Base-by-base conservation (phyloP, 345 rosid genomes). In the Ceriops zippeliana region DNA sequence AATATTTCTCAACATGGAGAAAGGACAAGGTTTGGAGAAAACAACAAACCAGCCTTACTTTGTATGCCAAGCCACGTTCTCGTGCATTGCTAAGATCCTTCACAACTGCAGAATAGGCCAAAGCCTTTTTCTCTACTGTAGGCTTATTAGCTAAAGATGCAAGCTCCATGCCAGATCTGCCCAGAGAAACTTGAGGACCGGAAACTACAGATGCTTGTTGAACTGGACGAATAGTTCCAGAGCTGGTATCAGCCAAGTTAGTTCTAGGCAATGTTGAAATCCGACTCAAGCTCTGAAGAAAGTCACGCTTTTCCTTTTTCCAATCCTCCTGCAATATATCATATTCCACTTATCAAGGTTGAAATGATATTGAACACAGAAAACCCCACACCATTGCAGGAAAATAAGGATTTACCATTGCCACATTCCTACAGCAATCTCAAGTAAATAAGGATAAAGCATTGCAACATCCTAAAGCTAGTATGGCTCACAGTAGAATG, bases 271-370 rank as follows among this genome's bases (percentile, higher is more conserved):
- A 78, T 70, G 89, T 79, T 73, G 99, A 87, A 81, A 95, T 89
- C 63, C 89, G 87, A 76, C 90, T 90, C 79, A 95, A 85, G 79
- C 97, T 95, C 83, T 86, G 98, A 71, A 91, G 92, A 80, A 95
- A 95, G 78, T 90, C 93, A 52, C 89, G 96, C 65, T 87, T 95
- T 82, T 89, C 97, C 75, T 90, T 95, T 76, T 89, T 85, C 98
- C 99, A 91, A 76, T 90, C 92, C 31, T 90, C 98, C 98, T 95
- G 87, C 81, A 79, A 64, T 54, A 74, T 32, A 62, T 57, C 19
- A 70, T 51, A 47, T 38, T 62, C 1, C 49, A 73, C 21, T 52
- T 32, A 67, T 69, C 65, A 60, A 42, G 56, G 49, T 70, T 53
- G 38, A 67, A 66, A 67, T 54, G 51, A 67, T 52, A 65, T 35